A percentile compares a stretch with the other conserved stretches of the same genome.
Evolutionary conservation across 768 basidiomycete species (phyloP).

Genomic region (Leccinum boreale): DNA sequence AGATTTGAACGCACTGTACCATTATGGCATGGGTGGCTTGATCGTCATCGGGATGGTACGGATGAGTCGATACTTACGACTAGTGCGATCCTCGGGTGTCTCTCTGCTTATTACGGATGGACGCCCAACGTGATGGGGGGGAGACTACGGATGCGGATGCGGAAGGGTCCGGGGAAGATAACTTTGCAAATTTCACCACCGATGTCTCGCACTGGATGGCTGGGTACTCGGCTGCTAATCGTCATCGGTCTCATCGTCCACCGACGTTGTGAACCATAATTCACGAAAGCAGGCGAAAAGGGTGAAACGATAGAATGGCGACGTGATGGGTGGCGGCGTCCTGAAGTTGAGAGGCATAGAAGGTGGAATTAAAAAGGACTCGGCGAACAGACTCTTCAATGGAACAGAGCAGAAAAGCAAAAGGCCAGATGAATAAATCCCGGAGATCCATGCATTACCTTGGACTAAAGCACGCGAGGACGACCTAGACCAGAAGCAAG

Average conservation of each 20-base stretch:
- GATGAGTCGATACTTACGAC: background rate
- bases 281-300: background rate
- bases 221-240: background rate
- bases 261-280: background rate
- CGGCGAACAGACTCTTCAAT: background rate
- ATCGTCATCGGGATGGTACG: background rate
- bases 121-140: background rate
- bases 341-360: background rate
- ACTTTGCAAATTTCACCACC: background rate
- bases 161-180: conserved; percentile 4
- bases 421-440: background rate
- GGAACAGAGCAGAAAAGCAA: background rate
- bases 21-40: background rate
- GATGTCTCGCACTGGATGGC: background rate
- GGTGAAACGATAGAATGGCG: background rate
- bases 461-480: conserved; percentile 1
- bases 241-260: background rate
- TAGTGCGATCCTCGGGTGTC: background rate
- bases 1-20: background rate
- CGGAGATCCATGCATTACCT: background rate
- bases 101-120: conserved; percentile 9
- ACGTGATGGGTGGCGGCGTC: background rate
- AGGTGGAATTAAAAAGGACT: background rate
- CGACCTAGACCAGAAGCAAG: background rate
- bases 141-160: conserved; percentile 2